Percentiles rank a stretch among this genome's conserved stretches.
These are phyloP conservation scores for Dictyostelium intermedium DNA, from an alignment of 78 protist species.

Conservation along the genomic window DNA sequence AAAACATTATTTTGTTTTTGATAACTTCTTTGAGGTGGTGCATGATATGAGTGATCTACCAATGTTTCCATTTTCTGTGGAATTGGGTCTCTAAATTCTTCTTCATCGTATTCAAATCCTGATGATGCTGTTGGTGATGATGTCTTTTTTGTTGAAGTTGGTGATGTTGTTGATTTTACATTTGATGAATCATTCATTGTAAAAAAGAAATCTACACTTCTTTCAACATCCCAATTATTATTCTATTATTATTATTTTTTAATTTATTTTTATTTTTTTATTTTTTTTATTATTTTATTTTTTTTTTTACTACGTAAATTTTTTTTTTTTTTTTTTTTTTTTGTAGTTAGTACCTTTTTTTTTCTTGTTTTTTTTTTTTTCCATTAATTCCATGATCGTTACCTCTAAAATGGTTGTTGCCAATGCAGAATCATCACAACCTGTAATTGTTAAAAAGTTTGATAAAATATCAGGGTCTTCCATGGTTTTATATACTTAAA, in stretches of 20 bases:
- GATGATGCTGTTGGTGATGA: not conserved
- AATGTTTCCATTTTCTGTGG: constrained; percentile 16
- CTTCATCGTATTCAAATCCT: constrained; percentile 5
- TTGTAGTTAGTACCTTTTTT: too few relatives aligned
- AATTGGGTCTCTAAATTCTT: constrained; percentile 59
- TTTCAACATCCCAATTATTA: constrained; percentile 64
- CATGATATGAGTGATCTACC: not conserved
- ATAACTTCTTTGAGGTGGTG: not conserved
- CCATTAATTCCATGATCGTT: not conserved
- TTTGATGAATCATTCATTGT: not conserved
- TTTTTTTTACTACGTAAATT: not conserved
- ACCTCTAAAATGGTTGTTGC: constrained; percentile 18
- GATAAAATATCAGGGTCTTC: not conserved
- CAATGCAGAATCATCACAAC: not conserved
- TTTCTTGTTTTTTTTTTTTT: too few relatives aligned
- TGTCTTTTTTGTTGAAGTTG: not conserved
- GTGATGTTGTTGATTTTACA: not conserved
- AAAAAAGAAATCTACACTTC: constrained; percentile 50
- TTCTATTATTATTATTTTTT: not conserved
- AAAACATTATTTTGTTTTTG: constrained; percentile 33
- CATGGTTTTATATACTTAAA: not conserved
- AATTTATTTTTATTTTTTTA: not conserved
- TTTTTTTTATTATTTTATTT: not conserved
- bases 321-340: too few relatives aligned
- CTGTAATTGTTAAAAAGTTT: constrained; percentile 14